phyloP scores from a whole-genome alignment of 495 filamentous ascomycete species.

The Hyphodiscus hymeniophilus region DNA sequence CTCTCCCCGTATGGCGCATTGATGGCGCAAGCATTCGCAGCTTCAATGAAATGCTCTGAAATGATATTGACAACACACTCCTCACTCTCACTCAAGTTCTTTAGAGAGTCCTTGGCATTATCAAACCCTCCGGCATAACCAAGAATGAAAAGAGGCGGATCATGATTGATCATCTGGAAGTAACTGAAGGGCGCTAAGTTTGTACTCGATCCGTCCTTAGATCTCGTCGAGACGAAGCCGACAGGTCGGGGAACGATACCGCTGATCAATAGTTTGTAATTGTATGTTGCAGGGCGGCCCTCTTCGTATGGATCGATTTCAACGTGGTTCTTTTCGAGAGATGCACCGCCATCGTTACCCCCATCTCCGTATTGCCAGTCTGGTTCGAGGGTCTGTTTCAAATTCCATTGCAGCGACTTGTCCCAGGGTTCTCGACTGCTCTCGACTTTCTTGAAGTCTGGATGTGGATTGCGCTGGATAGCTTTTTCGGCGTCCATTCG shows the following conservation, averaged over 20 bases:
- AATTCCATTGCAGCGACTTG: constrained; percentile 40
- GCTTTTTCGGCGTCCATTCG: constrained; percentile 30
- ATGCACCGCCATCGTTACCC: constrained; percentile 44
- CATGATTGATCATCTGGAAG: constrained; percentile 74
- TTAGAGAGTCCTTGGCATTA: constrained; percentile 62
- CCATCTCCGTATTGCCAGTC: constrained; percentile 74
- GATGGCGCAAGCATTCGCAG: constrained; percentile 70
- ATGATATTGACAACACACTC: constrained; percentile 89
- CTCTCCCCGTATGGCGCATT: constrained; percentile 71
- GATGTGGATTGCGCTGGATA: constrained; percentile 55
- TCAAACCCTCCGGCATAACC: constrained; percentile 55
- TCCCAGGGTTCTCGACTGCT: constrained; percentile 63
- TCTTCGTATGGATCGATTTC: constrained; percentile 75
- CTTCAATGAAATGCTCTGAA: constrained; percentile 76
- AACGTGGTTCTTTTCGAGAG: constrained; percentile 53
- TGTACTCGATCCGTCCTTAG: constrained; percentile 34
- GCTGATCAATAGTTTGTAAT: constrained; percentile 91
- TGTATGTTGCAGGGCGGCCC: constrained; percentile 57
- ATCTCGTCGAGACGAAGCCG: constrained; percentile 44
- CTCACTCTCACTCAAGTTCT: constrained; percentile 58
- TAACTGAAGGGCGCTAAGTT: constrained; percentile 90
- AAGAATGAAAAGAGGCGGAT: constrained; percentile 83
- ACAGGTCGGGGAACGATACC: constrained; percentile 78
- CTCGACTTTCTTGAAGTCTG: constrained; percentile 73
- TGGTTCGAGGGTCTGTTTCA: constrained; percentile 65